phyloP scores from a whole-genome alignment of 768 basidiomycete species.

The Lactarius psammicola region DNA sequence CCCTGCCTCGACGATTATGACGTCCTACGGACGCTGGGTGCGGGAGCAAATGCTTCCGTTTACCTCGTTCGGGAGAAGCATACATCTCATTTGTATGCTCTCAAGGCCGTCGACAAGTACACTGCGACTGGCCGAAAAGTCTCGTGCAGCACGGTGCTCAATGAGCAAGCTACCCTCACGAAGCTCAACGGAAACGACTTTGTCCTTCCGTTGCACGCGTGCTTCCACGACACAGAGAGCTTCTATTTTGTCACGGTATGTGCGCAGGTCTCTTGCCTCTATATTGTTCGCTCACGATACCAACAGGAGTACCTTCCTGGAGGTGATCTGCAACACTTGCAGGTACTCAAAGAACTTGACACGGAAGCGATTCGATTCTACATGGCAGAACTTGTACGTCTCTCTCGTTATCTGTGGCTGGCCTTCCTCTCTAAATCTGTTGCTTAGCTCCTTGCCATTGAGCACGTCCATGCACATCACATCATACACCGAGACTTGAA shows the following conservation, averaged over 20 bases:
- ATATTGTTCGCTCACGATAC: not conserved
- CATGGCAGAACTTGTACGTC: constrained; percentile 25
- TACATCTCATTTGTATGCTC: constrained; percentile 17
- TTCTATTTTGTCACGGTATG: constrained; percentile 20
- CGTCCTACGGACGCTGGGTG: constrained; percentile 13
- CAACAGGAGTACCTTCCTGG: constrained; percentile 23
- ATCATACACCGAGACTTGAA: constrained; percentile 99
- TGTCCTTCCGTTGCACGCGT: constrained; percentile 21
- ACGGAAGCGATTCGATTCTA: constrained; percentile 19
- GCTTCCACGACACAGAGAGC: constrained; percentile 23
- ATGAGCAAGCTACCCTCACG: constrained; percentile 12
- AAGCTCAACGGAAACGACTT: constrained; percentile 18
- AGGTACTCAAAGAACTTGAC: not conserved
- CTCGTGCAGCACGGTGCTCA: constrained; percentile 3
- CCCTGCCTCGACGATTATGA: constrained; percentile 25
- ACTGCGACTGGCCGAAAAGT: not conserved
- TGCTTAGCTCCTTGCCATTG: constrained; percentile 25
- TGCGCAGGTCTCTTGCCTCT: not conserved
- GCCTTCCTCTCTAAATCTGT: not conserved
- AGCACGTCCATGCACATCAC: constrained; percentile 81
- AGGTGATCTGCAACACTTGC: constrained; percentile 9
- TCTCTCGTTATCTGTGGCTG: not conserved
- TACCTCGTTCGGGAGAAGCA: constrained; percentile 24
- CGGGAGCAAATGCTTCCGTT: constrained; percentile 20
- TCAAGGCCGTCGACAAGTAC: constrained; percentile 24